Conservation (phyloP, 257 asterid species). For the Misopates orontium region DNA sequence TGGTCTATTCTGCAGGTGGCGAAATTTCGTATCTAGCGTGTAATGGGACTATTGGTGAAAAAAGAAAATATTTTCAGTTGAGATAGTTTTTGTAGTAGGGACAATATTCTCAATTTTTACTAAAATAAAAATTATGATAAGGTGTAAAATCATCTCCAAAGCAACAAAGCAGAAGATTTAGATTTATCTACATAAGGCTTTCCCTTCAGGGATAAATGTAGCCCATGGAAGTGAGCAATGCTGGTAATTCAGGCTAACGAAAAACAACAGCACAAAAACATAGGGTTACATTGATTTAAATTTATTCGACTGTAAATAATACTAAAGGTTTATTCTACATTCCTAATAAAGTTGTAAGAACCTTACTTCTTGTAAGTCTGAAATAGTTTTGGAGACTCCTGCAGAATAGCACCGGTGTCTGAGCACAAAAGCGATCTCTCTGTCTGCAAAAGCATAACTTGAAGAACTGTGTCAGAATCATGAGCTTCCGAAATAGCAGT, state of each 20-base stretch:
- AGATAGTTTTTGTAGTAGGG: neutral
- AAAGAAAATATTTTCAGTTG: neutral
- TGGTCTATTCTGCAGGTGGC: slow-evolving; percentile 3
- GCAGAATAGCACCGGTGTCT: slow-evolving; percentile 89
- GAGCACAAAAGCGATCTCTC: slow-evolving; percentile 85
- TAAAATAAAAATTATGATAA: neutral
- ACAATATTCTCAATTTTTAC: slow-evolving; percentile 16
- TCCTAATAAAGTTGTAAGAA: slow-evolving; percentile 16
- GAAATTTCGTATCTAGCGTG: neutral
- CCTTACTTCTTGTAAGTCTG: slow-evolving; percentile 78
- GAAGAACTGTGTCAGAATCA: slow-evolving; percentile 20
- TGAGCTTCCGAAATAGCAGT: slow-evolving; percentile 16
- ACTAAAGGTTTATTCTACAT: slow-evolving; percentile 7
- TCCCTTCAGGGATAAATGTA: slow-evolving; percentile 17
- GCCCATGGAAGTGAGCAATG: slow-evolving; percentile 22
- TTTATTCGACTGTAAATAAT: slow-evolving; percentile 3
- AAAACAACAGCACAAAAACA: neutral
- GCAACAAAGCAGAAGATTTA: slow-evolving; percentile 1
- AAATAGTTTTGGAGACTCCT: slow-evolving; percentile 66
- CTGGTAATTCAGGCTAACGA: slow-evolving; percentile 16
- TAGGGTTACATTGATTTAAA: too few species aligned
- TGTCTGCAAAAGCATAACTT: slow-evolving; percentile 46
- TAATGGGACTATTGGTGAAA: slow-evolving; percentile 17
- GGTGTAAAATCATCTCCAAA: neutral
- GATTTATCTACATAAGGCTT: neutral